A percentile compares a stretch with the other conserved stretches of the same genome.
Evolutionary conservation across 1,139 yeast species (phyloP).

Genomic region (Hanseniaspora uvarum): DNA sequence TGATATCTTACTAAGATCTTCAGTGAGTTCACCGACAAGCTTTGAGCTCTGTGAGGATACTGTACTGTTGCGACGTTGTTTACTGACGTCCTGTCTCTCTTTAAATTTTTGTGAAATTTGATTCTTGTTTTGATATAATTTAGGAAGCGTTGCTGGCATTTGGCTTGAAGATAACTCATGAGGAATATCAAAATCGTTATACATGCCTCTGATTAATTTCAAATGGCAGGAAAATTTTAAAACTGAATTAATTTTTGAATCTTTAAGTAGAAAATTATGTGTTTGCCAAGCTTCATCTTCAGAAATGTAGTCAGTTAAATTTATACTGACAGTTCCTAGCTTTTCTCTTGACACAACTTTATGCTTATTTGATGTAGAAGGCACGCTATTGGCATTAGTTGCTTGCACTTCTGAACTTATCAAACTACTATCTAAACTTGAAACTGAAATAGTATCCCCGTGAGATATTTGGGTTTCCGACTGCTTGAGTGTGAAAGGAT

Average conservation of each 20-base stretch:
- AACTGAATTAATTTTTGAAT: conserved; percentile 75
- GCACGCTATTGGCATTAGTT: not conserved
- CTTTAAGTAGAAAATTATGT: conserved; percentile 57
- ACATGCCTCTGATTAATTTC: conserved; percentile 39
- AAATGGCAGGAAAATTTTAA: conserved; percentile 43
- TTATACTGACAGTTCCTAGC: conserved; percentile 58
- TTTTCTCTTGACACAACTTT: conserved; percentile 27
- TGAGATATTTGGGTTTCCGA: not conserved
- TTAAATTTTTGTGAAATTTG: conserved; percentile 2
- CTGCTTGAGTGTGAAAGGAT: not conserved
- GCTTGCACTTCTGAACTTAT: not conserved
- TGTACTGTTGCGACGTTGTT: not conserved
- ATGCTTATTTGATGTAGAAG: not conserved
- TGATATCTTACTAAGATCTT: not conserved
- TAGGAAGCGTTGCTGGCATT: conserved; percentile 21
- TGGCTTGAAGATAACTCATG: conserved; percentile 22
- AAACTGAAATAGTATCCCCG: not conserved
- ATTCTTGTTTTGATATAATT: conserved; percentile 9
- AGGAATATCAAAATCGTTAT: conserved; percentile 26
- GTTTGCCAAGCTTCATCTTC: conserved; percentile 41
- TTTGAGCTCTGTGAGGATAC: not conserved
- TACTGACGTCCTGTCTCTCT: not conserved
- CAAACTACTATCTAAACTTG: conserved; percentile 4
- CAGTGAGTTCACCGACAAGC: not conserved
- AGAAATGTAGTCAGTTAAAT: conserved; percentile 62